Conservation (phyloP, 1,139 yeast genomes). For the Trichomonascaceae sp. region DNA sequence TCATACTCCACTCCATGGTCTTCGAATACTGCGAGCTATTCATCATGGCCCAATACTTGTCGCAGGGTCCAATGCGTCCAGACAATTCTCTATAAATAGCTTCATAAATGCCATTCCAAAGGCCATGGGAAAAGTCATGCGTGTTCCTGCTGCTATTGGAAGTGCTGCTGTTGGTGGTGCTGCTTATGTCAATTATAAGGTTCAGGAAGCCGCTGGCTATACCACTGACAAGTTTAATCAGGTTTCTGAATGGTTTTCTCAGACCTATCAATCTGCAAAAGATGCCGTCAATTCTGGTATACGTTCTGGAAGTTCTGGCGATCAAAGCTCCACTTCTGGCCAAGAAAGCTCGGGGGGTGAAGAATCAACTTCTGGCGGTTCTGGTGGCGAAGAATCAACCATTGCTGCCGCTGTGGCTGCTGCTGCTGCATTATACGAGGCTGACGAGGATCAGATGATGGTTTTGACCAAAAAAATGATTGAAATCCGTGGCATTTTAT, state of each 20-base stretch:
- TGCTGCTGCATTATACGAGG: conserved; percentile 27
- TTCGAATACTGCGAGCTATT: conserved; percentile 4
- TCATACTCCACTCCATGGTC: conserved; percentile 1
- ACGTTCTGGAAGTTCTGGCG: background rate
- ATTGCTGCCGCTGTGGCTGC: conserved; percentile 31
- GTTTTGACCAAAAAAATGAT: conserved; percentile 92
- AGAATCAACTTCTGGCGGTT: conserved; percentile 9
- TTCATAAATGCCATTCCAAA: conserved; percentile 33
- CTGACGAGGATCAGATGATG: conserved; percentile 49
- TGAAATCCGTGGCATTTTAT: conserved; percentile 76
- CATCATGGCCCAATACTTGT: background rate
- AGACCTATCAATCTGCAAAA: conserved; percentile 22
- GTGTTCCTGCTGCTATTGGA: conserved; percentile 65
- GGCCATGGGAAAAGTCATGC: conserved; percentile 50
- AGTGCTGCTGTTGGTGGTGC: conserved; percentile 95
- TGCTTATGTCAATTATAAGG: conserved; percentile 83
- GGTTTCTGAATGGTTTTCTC: conserved; percentile 52
- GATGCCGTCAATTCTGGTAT: conserved; percentile 18
- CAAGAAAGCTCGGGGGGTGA: background rate
- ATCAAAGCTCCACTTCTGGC: background rate
- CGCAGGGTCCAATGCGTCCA: conserved; percentile 1
- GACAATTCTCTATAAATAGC: conserved; percentile 12
- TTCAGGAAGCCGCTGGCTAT: conserved; percentile 74
- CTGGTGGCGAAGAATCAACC: conserved; percentile 25
- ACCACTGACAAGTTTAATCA: conserved; percentile 61